These are phyloP conservation scores for Corrigiola litoralis DNA, from an alignment of 179 eudicot species.

Conservation along the genomic window DNA sequence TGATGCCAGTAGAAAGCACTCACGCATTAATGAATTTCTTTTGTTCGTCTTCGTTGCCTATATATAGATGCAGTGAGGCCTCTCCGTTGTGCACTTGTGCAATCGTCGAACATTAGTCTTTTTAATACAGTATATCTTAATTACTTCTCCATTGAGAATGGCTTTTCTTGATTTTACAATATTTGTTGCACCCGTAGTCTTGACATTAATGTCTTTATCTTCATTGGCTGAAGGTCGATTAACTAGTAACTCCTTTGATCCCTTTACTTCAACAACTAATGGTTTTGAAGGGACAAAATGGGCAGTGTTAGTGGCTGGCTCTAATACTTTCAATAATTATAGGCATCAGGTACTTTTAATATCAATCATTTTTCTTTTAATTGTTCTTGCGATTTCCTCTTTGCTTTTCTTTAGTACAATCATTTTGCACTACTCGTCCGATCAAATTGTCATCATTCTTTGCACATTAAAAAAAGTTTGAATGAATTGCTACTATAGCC, in stretches of 20 bases:
- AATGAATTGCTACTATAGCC: no score
- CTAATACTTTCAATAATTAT: slow-evolving; percentile 16
- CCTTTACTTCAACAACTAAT: neutral
- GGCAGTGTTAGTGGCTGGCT: slow-evolving; percentile 31
- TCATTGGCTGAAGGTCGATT: slow-evolving; percentile 5
- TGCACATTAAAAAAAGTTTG: neutral
- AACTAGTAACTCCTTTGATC: neutral
- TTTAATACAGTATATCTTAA: no score
- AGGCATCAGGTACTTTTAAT: slow-evolving; percentile 26
- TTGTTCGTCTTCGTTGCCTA: no score
- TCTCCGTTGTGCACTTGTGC: no score
- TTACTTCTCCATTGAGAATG: slow-evolving; percentile 14
- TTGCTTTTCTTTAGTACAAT: neutral
- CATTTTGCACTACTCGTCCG: neutral
- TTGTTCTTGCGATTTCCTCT: neutral
- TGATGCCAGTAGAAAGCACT: no score
- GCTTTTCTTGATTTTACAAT: neutral
- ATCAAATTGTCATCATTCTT: neutral
- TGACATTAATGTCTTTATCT: neutral
- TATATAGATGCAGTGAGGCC: no score
- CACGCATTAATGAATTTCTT: no score
- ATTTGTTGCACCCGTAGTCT: neutral
- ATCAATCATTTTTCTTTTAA: neutral
- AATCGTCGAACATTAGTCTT: no score
- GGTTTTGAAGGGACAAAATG: slow-evolving; percentile 31